These are phyloP conservation scores for Colletotrichum shisoi DNA, from an alignment of 2,329 filamentous ascomycete genomes.

Conservation along the genomic window DNA sequence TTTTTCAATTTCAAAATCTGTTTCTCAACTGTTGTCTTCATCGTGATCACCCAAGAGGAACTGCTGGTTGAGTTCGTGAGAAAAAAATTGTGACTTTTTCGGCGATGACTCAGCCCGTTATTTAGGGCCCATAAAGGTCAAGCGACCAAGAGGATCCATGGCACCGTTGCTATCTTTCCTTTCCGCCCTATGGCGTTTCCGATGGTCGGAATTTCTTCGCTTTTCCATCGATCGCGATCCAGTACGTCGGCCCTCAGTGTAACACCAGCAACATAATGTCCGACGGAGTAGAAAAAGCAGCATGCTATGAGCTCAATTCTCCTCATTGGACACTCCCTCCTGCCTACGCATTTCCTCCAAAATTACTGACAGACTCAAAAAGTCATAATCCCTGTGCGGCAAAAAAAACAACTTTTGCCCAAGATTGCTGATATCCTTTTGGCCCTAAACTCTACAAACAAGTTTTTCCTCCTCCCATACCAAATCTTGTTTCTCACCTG, in stretches of 20 bases:
- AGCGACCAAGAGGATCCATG: not conserved
- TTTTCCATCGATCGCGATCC: constrained; percentile 20
- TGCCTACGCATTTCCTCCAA: not conserved
- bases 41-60: not conserved
- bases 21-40: too few species aligned
- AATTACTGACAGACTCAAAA: not conserved
- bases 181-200: not conserved
- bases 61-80: too few species aligned
- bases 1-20: not conserved
- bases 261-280: not conserved
- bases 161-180: not conserved
- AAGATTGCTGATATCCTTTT: not conserved
- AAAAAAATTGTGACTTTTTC: too few species aligned
- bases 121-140: too few species aligned
- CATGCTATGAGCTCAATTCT: not conserved
- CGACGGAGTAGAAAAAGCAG: not conserved
- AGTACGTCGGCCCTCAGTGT: not conserved
- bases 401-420: not conserved
- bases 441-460: constrained; percentile 24
- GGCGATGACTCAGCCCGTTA: too few species aligned
- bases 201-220: not conserved
- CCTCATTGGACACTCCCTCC: not conserved
- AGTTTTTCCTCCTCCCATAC: constrained; percentile 7
- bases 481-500: not conserved
- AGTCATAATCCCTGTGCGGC: not conserved